Evolutionary conservation across 1,284 basidiomycete genomes (phyloP), one percentile per base, ranked within the genome.

Genomic region (Microbotryum scabiosae): DNA sequence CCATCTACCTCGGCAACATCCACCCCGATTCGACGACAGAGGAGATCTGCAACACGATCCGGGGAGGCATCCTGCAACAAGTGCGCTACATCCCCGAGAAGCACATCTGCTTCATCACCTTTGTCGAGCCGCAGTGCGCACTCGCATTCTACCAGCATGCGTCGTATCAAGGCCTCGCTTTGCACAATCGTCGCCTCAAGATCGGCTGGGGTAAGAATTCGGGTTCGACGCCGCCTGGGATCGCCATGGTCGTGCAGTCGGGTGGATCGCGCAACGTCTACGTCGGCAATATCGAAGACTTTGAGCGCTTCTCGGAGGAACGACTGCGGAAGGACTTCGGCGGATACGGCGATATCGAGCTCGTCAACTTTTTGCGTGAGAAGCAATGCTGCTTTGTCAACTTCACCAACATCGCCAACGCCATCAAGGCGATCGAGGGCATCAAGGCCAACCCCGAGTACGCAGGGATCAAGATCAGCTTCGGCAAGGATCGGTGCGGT

Each of bases 371-470:
- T 77, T 79, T 96, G 70, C 88, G 87, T 77, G 90, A 94, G 76
- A 96, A 96, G 85, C 89, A 91, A 76, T 93, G 90, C 71, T 90
- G 88, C 41, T 97, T 94, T 74, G 87, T 94, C 72, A 97, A 96
- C 79, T 96, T 70, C 72, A 86, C 85, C 53, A 90, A 91, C 76
- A 85, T 96, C 69, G 84, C 86, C 57, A 90, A 91, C 69, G 91
- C 91, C 26, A 91, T 92, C 80, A 96, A 96, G 79, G 90, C 92
- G 21, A 92, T 96, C 70, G 90, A 94, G 60, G 86, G 84, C 16
- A 83, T 94, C 75, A 92, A 93, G 82, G 82, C 81, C 72, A 67
- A 71, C 59, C 63, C 67, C 18, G 70, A 70, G 23, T 73, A 73
- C 59, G 49, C 66, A 2, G 64, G 63, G 14, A 66, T 72, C 60